Evolutionary conservation across 345 rosid species (phyloP).

Genomic region (Ceriops tagal): DNA sequence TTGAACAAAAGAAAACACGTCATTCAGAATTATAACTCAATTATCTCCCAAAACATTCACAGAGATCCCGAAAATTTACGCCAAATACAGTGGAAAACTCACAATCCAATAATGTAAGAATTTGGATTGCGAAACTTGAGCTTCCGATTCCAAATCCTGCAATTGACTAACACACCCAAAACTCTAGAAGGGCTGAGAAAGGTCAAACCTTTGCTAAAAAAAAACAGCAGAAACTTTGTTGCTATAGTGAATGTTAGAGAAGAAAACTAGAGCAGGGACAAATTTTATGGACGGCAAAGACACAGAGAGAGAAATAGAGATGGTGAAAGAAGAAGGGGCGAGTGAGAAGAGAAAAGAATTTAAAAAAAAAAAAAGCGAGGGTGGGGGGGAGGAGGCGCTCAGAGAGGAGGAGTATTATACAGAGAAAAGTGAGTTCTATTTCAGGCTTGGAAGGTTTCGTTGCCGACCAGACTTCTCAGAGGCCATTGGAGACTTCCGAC

Average conservation of each 20-base stretch:
- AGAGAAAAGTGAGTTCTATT: not conserved
- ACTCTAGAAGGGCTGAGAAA: not conserved
- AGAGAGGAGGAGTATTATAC: not conserved
- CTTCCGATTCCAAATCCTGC: too few species aligned
- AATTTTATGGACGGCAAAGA: not conserved
- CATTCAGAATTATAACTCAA: not conserved
- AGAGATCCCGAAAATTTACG: not conserved
- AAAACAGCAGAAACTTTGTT: not conserved
- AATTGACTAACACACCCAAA: too few species aligned
- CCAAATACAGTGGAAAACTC: not conserved
- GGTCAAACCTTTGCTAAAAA: not conserved
- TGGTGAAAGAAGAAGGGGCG: not conserved
- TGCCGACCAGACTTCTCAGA: slow-evolving; percentile 12
- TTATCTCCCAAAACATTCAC: too few species aligned
- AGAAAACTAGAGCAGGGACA: not conserved
- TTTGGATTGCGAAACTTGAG: too few species aligned
- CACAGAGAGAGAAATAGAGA: not conserved
- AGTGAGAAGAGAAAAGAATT: not conserved
- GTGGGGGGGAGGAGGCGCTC: not conserved
- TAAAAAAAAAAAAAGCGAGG: not conserved
- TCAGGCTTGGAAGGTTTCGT: not conserved
- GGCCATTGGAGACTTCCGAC: not conserved
- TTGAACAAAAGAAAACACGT: not conserved
- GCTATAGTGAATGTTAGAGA: not conserved
- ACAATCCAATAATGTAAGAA: not conserved